Evolutionary conservation across 148 eudicot species (phyloP), one percentile per base, ranked within the genome.

Genomic region (Camellia japonica): DNA sequence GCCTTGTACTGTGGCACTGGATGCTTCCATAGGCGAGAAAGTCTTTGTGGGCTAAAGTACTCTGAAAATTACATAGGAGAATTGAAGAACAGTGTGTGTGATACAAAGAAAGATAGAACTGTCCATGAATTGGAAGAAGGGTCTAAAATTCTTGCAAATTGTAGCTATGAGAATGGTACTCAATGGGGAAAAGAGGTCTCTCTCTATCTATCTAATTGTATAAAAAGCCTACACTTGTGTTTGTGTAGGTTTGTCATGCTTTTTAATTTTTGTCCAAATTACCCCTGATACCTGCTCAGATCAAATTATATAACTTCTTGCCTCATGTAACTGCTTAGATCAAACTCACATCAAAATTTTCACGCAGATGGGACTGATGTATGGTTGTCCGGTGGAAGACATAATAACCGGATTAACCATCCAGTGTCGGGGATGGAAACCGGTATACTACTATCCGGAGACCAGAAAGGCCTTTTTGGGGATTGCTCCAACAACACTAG

Each of bases 171-270:
- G 77, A 71, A 71, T 23, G 83, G 82, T 52, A 82, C 86, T 56
- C 75, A 80, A 70, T 88, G 91, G 91, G 91, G 91, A 75, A 86
- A 86, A 75, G 81, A 88, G 89, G 89, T 86, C 16, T 63, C 52
- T 71, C 38, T 69, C 54, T 70, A 61, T 20, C 78, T 60, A n/a
- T 76, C 59, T 30, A 30, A 1, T 30, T 30, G 0, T 30, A 30
- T 30, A 30, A 30, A 30, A 30, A 30, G 38, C 38, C 38, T 30
- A 30, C 38, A 30, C 38, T 30, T 30, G 38, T 1, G 38, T 30
- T 30, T 1, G 38, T 30, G 38, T 30, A 30, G 38, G 38, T 30
- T 30, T 1, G 38, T 30, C 38, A 30, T 30, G 38, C 38, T 30
- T 30, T 30, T 30, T 30, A 30, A 30, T 30, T 30, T 30, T 30